These are phyloP conservation scores for Calocera viscosa DNA, from an alignment of 768 basidiomycete genomes.

Conservation along the genomic window DNA sequence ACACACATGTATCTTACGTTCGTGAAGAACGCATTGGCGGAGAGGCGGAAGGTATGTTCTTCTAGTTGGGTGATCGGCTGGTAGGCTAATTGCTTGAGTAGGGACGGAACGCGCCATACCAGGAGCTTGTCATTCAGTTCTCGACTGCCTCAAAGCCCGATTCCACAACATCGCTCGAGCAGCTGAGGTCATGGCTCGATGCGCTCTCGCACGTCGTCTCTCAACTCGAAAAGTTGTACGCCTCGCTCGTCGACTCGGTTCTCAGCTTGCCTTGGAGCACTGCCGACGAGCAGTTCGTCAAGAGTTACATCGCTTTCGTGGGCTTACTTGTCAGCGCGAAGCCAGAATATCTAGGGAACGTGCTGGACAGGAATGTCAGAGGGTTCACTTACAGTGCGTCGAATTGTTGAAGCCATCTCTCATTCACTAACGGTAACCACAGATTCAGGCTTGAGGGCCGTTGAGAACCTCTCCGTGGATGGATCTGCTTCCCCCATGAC, in stretches of 20 bases:
- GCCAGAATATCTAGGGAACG: slow-evolving; percentile 78
- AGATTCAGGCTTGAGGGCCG: slow-evolving; percentile 63
- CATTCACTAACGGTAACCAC: not conserved
- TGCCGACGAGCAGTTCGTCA: slow-evolving; percentile 74
- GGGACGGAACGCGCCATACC: slow-evolving; percentile 65
- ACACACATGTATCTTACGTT: slow-evolving; percentile 78
- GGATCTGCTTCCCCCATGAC: slow-evolving; percentile 59
- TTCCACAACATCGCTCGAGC: slow-evolving; percentile 31
- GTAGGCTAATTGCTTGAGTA: slow-evolving; percentile 25
- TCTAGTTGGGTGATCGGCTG: slow-evolving; percentile 12
- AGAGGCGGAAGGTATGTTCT: slow-evolving; percentile 50
- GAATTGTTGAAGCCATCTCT: not conserved
- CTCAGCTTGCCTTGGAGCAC: slow-evolving; percentile 84
- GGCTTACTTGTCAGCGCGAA: slow-evolving; percentile 83
- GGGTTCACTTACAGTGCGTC: slow-evolving; percentile 82
- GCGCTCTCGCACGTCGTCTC: slow-evolving; percentile 89
- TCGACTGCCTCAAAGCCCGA: slow-evolving; percentile 34
- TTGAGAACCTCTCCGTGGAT: slow-evolving; percentile 47
- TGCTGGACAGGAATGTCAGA: slow-evolving; percentile 67
- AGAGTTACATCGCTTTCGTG: slow-evolving; percentile 77
- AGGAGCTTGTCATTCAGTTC: slow-evolving; percentile 84
- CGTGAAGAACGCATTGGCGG: slow-evolving; percentile 65
- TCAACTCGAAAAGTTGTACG: slow-evolving; percentile 68
- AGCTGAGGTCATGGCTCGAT: slow-evolving; percentile 68
- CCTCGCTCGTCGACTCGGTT: slow-evolving; percentile 71